Conservation (phyloP, 1,284 basidiomycete genomes). For the Ceratobasidium sp. region DNA sequence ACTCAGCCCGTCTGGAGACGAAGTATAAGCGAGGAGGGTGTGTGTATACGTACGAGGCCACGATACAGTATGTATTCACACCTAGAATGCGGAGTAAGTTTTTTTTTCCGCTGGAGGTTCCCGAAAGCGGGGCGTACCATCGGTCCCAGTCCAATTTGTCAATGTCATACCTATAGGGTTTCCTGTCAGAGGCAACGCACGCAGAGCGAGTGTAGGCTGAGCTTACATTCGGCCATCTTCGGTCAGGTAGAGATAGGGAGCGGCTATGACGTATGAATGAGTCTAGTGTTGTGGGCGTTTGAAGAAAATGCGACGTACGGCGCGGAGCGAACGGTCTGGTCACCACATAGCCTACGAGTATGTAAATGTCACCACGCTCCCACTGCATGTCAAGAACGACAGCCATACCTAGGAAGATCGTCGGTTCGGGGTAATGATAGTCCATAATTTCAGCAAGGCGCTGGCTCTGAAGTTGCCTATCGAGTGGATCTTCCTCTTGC, state of each 20-base stretch:
- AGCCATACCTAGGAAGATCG: slow-evolving; percentile 85
- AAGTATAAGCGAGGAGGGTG: slow-evolving; percentile 44
- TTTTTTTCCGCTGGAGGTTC: slow-evolving; percentile 57
- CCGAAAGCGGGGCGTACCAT: slow-evolving; percentile 58
- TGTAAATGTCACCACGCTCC: slow-evolving; percentile 49
- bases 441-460: slow-evolving; percentile 84
- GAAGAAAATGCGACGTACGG: slow-evolving; percentile 57
- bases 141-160: slow-evolving; percentile 73
- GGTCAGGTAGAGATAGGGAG: slow-evolving; percentile 85
- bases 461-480: slow-evolving; percentile 86
- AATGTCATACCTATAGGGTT: slow-evolving; percentile 62
- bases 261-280: slow-evolving; percentile 56
- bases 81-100: slow-evolving; percentile 58
- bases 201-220: background rate
- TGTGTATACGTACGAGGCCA: slow-evolving; percentile 76
- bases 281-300: background rate
- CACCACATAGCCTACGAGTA: slow-evolving; percentile 58
- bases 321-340: slow-evolving; percentile 79
- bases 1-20: slow-evolving; percentile 59
- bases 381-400: background rate
- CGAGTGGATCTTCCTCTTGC: slow-evolving; percentile 90
- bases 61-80: slow-evolving; percentile 91
- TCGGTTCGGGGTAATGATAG: slow-evolving; percentile 74
- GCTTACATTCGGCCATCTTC: slow-evolving; percentile 65
- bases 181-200: slow-evolving; percentile 51